phyloP scores from a whole-genome alignment of 1,284 basidiomycete genomes.

The Melanopsichium pennsylvanicum region DNA sequence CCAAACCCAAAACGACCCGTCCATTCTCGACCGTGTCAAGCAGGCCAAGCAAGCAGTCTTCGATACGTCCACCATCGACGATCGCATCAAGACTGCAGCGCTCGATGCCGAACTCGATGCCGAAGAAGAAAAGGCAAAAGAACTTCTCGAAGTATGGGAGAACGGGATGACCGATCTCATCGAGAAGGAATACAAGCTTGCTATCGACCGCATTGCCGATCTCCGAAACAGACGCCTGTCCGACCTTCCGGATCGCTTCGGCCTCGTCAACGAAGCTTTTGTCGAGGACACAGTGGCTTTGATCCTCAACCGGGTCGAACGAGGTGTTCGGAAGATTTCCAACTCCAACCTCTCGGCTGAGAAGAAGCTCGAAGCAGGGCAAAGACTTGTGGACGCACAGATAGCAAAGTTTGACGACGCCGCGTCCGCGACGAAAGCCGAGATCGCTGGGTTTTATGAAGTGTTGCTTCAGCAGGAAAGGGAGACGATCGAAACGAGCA shows the following conservation, averaged over 20 bases:
- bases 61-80: conserved; percentile 25
- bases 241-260: conserved; percentile 57
- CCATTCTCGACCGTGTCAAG: conserved; percentile 48
- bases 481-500: conserved; percentile 45
- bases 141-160: conserved; percentile 59
- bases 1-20: conserved; percentile 47
- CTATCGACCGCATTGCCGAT: conserved; percentile 48
- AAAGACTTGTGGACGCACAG: conserved; percentile 46
- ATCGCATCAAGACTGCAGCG: conserved; percentile 43
- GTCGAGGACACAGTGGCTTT: conserved; percentile 53
- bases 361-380: conserved; percentile 22
- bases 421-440: conserved; percentile 34
- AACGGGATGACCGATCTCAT: conserved; percentile 48
- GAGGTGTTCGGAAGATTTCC: conserved; percentile 45
- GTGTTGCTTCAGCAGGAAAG: conserved; percentile 41
- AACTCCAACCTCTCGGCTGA: conserved; percentile 8
- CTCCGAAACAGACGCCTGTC: conserved; percentile 41
- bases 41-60: conserved; percentile 45
- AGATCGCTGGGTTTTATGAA: conserved; percentile 41
- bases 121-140: conserved; percentile 46
- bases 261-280: conserved; percentile 49
- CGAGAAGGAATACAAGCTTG: conserved; percentile 51
- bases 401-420: conserved; percentile 39
- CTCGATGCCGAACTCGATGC: conserved; percentile 58
- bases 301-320: conserved; percentile 48